These are phyloP conservation scores for Penicillium bialowiezense DNA, from an alignment of 495 filamentous ascomycete species.

Conservation along the genomic window DNA sequence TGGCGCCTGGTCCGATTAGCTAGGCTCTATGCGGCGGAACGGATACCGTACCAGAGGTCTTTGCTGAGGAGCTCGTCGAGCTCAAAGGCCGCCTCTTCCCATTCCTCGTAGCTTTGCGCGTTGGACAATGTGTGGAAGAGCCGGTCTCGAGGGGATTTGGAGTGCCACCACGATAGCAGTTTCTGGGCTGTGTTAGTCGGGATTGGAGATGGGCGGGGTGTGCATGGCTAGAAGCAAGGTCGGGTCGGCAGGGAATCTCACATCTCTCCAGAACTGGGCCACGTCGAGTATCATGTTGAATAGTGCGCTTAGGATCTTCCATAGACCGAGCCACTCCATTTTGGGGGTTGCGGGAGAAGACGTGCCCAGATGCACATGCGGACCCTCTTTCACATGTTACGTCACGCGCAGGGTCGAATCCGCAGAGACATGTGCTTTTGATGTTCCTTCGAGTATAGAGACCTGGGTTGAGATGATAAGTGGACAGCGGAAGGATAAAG, in stretches of 20 bases:
- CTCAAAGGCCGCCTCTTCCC: slow-evolving; percentile 75
- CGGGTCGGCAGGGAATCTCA: no score
- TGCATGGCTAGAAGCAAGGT: no score
- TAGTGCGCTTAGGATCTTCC: slow-evolving; percentile 41
- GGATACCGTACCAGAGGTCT: slow-evolving; percentile 66
- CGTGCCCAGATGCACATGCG: slow-evolving; percentile 7
- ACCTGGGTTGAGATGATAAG: neutral
- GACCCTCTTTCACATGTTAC: slow-evolving; percentile 39
- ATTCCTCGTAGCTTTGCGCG: slow-evolving; percentile 73
- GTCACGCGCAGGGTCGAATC: slow-evolving; percentile 19
- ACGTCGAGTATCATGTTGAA: slow-evolving; percentile 60
- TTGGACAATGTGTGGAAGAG: slow-evolving; percentile 48
- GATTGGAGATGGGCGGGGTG: no score
- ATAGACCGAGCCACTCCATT: slow-evolving; percentile 26
- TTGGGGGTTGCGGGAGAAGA: slow-evolving; percentile 2
- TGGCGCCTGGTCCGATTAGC: slow-evolving; percentile 57
- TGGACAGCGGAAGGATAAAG: neutral
- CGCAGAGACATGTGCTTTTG: no score
- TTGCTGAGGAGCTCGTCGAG: slow-evolving; percentile 75
- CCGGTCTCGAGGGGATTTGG: slow-evolving; percentile 33
- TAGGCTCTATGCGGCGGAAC: neutral
- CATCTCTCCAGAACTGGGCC: slow-evolving; percentile 60
- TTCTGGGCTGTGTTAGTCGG: slow-evolving; percentile 18
- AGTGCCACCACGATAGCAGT: slow-evolving; percentile 39
- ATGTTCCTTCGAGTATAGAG: neutral